Evolutionary conservation across 176 grass and related monocot species (phyloP), one percentile per base, ranked within the genome.

Genomic region (Themeda triandra): DNA sequence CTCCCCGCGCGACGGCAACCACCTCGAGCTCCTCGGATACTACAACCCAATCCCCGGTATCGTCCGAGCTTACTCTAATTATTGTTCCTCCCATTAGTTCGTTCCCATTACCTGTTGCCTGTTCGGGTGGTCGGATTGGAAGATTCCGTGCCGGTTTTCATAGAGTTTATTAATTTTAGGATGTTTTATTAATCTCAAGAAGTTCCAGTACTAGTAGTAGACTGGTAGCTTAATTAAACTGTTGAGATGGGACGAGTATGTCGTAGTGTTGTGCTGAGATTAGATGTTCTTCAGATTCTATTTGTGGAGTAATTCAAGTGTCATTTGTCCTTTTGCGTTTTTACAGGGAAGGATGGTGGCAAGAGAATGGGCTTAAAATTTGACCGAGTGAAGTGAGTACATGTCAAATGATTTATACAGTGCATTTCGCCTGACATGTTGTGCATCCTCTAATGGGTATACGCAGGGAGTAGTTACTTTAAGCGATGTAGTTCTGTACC

Each of bases 291-390:
- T 63, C n/a, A n/a, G n/a, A n/a, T n/a, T n/a, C n/a, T n/a, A n/a
- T n/a, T n/a, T n/a, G n/a, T n/a, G n/a, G n/a, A n/a, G n/a, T n/a
- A n/a, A n/a, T n/a, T n/a, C n/a, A 64, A 37, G 3, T 39, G 7
- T 78, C 11, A 5, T 71, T 76, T 65, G 41, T 40, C 69, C 3
- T 78, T 36, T 76, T 33, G 9, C 3, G 25, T 21, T 69, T 39
- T 80, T 80, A 30, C 84, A 88, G 90, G 90, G 78, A 65, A 94
- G 60, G 92, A 94, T 67, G 92, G 85, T 51, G 83, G 83, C 60
- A 94, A 92, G 89, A 90, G 87, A n/a, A 94, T 92, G 87, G 89
- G 91, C 17, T 54, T 94, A n/a, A 92, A 92, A 65, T 94, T 94
- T 39, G 89, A 97, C 37, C 59, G 89, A 17, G 86, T 93, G 48